These are phyloP conservation scores for Ceratobasidium papillatum DNA, from an alignment of 1,284 basidiomycete genomes.

Conservation along the genomic window DNA sequence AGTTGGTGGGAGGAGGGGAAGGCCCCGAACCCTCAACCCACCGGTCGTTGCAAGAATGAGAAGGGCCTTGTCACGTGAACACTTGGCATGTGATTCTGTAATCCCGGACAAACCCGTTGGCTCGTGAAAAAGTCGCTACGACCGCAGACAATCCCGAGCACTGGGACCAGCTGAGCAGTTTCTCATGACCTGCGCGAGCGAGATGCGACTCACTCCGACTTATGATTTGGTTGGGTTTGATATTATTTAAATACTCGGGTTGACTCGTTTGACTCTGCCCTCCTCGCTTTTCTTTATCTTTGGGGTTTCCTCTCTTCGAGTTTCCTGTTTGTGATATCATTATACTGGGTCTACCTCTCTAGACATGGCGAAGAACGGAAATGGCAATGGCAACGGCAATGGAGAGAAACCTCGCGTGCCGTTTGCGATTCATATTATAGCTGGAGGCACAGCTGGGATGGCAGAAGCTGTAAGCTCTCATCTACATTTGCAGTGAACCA, in stretches of 20 bases:
- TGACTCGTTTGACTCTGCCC: background rate
- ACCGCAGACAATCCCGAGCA: conserved; percentile 21
- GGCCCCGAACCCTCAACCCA: background rate
- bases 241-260: conserved; percentile 13
- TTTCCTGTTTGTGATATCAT: background rate
- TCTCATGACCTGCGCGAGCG: conserved; percentile 35
- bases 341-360: background rate
- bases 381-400: conserved; percentile 31
- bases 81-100: conserved; percentile 30
- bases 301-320: background rate
- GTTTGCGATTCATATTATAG: conserved; percentile 90
- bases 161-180: background rate
- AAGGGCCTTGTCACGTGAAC: background rate
- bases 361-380: conserved; percentile 39
- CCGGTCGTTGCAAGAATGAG: background rate
- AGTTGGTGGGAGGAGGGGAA: too few species aligned
- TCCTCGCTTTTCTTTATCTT: background rate
- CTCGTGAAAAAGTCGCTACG: conserved; percentile 30
- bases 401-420: conserved; percentile 54
- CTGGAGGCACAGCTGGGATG: conserved; percentile 89
- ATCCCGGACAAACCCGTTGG: conserved; percentile 21
- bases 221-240: too few species aligned
- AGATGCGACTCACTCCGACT: conserved; percentile 33
- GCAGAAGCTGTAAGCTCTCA: conserved; percentile 79
- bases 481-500: background rate